Evolutionary conservation across 2,329 filamentous ascomycete genomes (phyloP).

Genomic region (Trichothecium sympodiale): DNA sequence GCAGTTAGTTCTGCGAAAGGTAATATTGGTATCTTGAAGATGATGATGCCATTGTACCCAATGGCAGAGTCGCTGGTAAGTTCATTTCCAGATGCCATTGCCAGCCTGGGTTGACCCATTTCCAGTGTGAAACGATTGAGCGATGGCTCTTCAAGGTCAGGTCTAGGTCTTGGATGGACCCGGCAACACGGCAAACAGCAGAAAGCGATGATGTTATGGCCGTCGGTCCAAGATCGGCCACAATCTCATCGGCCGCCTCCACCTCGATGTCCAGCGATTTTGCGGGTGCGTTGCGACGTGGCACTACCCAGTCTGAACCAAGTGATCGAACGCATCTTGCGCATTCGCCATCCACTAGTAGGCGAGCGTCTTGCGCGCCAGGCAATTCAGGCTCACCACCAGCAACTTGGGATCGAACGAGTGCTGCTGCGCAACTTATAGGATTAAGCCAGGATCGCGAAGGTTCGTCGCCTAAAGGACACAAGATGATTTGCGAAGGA

Average conservation of each 20-base stretch:
- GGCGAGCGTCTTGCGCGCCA: slow-evolving; percentile 6
- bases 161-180: slow-evolving; percentile 10
- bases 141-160: slow-evolving; percentile 27
- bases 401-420: slow-evolving; percentile 16
- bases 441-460: slow-evolving; percentile 9
- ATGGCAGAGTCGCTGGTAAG: slow-evolving; percentile 27
- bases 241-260: slow-evolving; percentile 7
- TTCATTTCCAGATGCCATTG: neutral
- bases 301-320: no score
- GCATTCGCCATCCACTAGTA: neutral
- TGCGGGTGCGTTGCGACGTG: no score
- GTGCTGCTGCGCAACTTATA: slow-evolving; percentile 15
- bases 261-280: no score
- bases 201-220: no score
- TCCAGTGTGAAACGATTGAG: slow-evolving; percentile 24
- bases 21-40: slow-evolving; percentile 23
- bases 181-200: no score
- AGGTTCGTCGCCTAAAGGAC: no score
- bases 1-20: slow-evolving; percentile 27
- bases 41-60: slow-evolving; percentile 26
- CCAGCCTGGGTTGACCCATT: neutral
- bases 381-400: slow-evolving; percentile 7
- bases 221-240: no score
- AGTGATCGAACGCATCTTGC: no score
- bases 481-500: slow-evolving; percentile 12